Evolutionary conservation across 805 yeast genomes (phyloP), one percentile per base, ranked within the genome.

Genomic region (Pichia deserticola): DNA sequence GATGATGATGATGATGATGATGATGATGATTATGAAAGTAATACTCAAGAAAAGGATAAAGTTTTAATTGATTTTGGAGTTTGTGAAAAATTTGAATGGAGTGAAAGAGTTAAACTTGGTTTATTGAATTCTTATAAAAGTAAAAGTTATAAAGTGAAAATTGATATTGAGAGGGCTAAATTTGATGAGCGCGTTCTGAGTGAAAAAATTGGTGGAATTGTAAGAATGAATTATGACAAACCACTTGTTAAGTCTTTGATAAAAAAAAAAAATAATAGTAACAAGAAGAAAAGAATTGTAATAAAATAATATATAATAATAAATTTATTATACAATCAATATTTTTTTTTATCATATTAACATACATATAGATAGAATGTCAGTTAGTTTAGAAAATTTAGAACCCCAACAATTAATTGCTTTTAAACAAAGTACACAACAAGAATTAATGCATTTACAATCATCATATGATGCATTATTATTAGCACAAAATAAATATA

Each of bases 341-440:
- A 20, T 20, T 20, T 20, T 20, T 20, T 20, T 20, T 20, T 12
- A 35, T 11, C 36, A 11, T 3, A 35, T 13, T 13, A 35, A 13
- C 36, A 35, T 12, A 13, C 11, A 37, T 7, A 37, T 13, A 36
- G 4, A 44, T 13, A 45, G 6, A 32, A 49, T 49, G 51, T 49
- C 57, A 0, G 49, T 56, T 27, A 56, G 89, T 58, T 72, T 89
- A 57, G 72, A 79, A 20, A 75, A 79, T 57, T 77, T 93, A 48
- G 81, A 81, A 43, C 86, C 95, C 1, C 92, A 89, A 62, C 98
- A 93, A 66, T 74, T 93, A 45, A 72, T 81, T 32, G 90, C 88
- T 56, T 81, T 93, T 65, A 86, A 93, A 58, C 83, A 82, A 56
- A 86, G 84, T 60, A 76, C 93, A 27, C 92, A 88, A 57, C 82